Base-by-base conservation (phyloP, 345 rosid genomes). In the Lepidium didymum region DNA sequence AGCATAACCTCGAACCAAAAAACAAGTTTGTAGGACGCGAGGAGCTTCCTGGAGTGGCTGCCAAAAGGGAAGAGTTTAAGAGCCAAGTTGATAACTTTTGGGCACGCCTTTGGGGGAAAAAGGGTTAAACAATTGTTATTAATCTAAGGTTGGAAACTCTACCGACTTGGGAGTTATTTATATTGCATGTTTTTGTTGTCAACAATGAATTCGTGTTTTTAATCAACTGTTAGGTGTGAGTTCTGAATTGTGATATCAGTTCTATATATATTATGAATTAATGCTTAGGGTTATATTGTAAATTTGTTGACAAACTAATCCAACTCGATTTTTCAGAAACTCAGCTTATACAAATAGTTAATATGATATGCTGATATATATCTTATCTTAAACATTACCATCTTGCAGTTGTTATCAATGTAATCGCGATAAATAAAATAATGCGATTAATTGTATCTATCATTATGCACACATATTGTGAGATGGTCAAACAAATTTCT, bases 181-280 rank as follows among this genome's bases (percentile, higher is more conserved):
- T 43, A 19, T 14, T 19, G 40, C 31, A 36, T 25, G 47, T 27
- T 46, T 23, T 33, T 25, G 56, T 25, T 37, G 10, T 49, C 31
- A 46, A 49, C 41, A 15, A 37, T 27, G 34, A 15, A 25, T 50
- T 37, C 1, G 4, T 85, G 82, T 74, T 41, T 72, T 63, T 61
- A 59, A 76, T 78, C 77, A 82, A 83, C 69, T 76, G 86, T 55
- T 87, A 87, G 80, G 82, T 45, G 42, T 4, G 31, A 43, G 12
- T 62, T 16, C 27, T 29, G 21, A 19, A 19, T 19, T 19, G 37
- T 12, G 35, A 12, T 4, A 40, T 10, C 42, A 37, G 6, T 40
- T 40, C 13, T 38, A 13, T 38, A 38, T 38, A 38, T 10, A 10
- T 11, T 38, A 23, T 23, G 3, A 23, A 23, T 23, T 3, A 23